Evolutionary conservation across 345 rosid genomes (phyloP).

Genomic region (Citrus mangshanensis): DNA sequence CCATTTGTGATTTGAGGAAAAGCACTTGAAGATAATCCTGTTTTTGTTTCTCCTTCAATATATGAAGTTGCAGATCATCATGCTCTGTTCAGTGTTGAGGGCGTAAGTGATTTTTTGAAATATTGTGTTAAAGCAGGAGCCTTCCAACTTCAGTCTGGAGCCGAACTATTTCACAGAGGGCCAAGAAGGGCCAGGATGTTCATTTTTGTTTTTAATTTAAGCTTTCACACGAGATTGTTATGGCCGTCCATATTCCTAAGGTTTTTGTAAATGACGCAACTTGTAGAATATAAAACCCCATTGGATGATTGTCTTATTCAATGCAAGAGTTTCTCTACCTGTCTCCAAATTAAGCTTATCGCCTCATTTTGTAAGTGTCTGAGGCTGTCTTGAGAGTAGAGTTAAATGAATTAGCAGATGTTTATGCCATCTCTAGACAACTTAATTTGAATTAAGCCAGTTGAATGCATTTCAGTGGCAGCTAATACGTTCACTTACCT

Average conservation of each 20-base stretch:
- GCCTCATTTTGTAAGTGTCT: background rate
- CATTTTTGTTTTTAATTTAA: background rate
- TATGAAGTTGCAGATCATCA: constrained; percentile 5
- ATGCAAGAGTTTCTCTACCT: background rate
- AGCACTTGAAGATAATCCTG: constrained; percentile 11
- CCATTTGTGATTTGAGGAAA: constrained; percentile 13
- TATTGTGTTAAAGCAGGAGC: constrained; percentile 1
- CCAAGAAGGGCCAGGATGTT: background rate
- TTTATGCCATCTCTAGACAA: too few species aligned
- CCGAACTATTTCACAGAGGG: background rate
- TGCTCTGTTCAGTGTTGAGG: background rate
- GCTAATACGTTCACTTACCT: too few species aligned
- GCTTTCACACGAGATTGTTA: constrained; percentile 3
- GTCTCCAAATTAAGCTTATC: background rate
- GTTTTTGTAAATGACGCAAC: constrained; percentile 13
- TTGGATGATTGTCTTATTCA: background rate
- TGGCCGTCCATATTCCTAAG: background rate
- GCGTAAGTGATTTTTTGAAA: background rate
- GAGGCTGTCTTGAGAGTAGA: background rate
- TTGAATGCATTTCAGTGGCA: background rate
- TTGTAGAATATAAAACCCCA: background rate
- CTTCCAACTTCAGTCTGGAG: background rate
- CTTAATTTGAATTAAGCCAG: too few species aligned
- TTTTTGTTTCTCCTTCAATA: constrained; percentile 7
- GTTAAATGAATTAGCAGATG: too few species aligned